phyloP scores from a whole-genome alignment of 805 yeast species.

The Naumovozyma dairenensis region DNA sequence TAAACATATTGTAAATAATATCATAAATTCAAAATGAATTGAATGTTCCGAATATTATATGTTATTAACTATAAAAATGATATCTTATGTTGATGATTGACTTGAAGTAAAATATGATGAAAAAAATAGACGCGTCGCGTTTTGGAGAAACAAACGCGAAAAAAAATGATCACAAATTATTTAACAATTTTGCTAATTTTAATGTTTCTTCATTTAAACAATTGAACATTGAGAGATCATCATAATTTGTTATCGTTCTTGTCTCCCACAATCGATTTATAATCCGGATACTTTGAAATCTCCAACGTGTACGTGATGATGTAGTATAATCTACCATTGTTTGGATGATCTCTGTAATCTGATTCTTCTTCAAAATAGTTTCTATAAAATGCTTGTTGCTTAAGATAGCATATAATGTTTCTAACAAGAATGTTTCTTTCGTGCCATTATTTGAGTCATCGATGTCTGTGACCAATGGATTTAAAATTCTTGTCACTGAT shows the following conservation, averaged over 20 bases:
- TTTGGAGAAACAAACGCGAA: too few relatives aligned
- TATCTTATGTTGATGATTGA: too few relatives aligned
- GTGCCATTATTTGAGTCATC: conserved; percentile 4
- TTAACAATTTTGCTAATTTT: conserved; percentile 1
- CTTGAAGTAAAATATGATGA: too few relatives aligned
- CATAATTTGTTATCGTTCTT: background rate
- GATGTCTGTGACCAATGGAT: conserved; percentile 10
- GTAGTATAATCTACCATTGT: conserved; percentile 13
- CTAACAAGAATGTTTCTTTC: conserved; percentile 14
- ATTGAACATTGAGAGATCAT: conserved; percentile 4
- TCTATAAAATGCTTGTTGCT: background rate
- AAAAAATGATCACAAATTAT: too few relatives aligned
- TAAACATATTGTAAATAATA: too few relatives aligned
- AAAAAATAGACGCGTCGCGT: too few relatives aligned
- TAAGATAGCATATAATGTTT: conserved; percentile 10
- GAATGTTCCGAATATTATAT: too few relatives aligned
- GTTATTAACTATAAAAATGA: too few relatives aligned
- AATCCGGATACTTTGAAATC: conserved; percentile 17
- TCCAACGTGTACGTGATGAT: conserved; percentile 13
- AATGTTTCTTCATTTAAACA: conserved; percentile 4
- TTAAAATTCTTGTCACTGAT: conserved; percentile 12
- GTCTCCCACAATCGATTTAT: too few relatives aligned
- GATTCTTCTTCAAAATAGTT: conserved; percentile 5
- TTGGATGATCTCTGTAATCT: conserved; percentile 18
- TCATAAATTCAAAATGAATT: too few relatives aligned